Evolutionary conservation across 2,329 filamentous ascomycete genomes (phyloP).

Genomic region (Arthrinium phaeospermum): DNA sequence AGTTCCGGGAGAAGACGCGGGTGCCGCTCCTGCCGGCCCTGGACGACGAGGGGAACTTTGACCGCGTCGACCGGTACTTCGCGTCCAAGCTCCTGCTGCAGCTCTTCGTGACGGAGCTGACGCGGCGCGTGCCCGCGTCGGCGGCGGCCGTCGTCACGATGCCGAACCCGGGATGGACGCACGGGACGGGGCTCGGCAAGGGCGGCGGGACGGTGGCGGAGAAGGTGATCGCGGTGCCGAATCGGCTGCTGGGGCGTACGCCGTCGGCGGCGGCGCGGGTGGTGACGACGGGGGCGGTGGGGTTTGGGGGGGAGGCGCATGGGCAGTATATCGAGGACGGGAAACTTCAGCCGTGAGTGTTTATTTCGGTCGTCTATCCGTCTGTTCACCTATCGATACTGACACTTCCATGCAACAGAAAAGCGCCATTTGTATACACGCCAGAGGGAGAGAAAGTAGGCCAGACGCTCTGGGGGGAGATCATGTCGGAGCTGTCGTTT

Average conservation of each 20-base stretch:
- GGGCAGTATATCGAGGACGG: conserved; percentile 29
- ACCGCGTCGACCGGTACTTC: conserved; percentile 29
- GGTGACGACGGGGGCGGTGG: conserved; percentile 26
- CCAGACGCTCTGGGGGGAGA: conserved; percentile 31
- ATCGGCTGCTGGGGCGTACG: conserved; percentile 25
- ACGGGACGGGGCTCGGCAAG: conserved; percentile 27
- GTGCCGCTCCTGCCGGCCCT: conserved; percentile 19
- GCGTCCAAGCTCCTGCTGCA: conserved; percentile 39
- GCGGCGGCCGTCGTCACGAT: conserved; percentile 24
- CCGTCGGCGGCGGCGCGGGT: conserved; percentile 26
- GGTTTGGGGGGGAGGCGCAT: conserved; percentile 26
- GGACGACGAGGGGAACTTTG: conserved; percentile 16
- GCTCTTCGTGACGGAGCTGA: conserved; percentile 40
- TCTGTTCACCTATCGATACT: neutral
- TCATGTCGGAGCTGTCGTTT: conserved; percentile 33
- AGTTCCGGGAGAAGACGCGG: conserved; percentile 27
- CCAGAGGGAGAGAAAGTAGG: conserved; percentile 26
- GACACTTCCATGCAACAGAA: conserved; percentile 19
- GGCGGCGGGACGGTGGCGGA: conserved; percentile 22
- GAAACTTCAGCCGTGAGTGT: conserved; percentile 26
- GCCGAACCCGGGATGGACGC: conserved; percentile 28
- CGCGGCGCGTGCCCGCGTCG: conserved; percentile 29
- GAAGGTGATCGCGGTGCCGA: conserved; percentile 23
- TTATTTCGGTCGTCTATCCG: neutral
- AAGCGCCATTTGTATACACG: conserved; percentile 29